phyloP scores from a whole-genome alignment of 2,329 filamentous ascomycete species.

The Pezicula carpinea region DNA sequence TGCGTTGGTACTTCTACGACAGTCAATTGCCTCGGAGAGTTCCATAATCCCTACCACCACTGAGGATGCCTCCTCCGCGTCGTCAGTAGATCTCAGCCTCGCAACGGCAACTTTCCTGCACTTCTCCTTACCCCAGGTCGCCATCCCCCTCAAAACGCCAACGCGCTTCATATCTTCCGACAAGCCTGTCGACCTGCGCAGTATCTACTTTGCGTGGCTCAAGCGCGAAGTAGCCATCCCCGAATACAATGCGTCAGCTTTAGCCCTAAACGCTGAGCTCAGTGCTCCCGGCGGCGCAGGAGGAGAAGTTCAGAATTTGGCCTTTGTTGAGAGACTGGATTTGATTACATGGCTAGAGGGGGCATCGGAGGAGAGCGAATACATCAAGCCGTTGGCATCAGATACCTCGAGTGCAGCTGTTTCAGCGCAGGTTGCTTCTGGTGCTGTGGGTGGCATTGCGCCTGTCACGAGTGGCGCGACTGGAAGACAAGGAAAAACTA shows the following conservation, averaged over 20 bases:
- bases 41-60: slow-evolving; percentile 71
- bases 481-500: slow-evolving; percentile 55
- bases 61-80: slow-evolving; percentile 55
- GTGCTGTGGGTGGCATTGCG: slow-evolving; percentile 34
- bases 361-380: slow-evolving; percentile 84
- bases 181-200: slow-evolving; percentile 76
- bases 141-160: slow-evolving; percentile 63
- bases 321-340: slow-evolving; percentile 88
- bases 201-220: slow-evolving; percentile 93
- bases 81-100: slow-evolving; percentile 55
- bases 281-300: slow-evolving; percentile 44
- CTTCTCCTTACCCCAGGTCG: slow-evolving; percentile 61
- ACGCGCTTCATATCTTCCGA: slow-evolving; percentile 85
- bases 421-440: slow-evolving; percentile 43
- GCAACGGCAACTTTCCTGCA: slow-evolving; percentile 74
- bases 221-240: slow-evolving; percentile 87
- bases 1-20: slow-evolving; percentile 77
- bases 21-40: slow-evolving; percentile 68
- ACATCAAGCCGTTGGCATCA: slow-evolving; percentile 78
- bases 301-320: slow-evolving; percentile 77
- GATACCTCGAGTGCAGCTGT: slow-evolving; percentile 42
- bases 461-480: slow-evolving; percentile 38
- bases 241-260: slow-evolving; percentile 83
- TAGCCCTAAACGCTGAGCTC: slow-evolving; percentile 75
- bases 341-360: slow-evolving; percentile 92